Evolutionary conservation across 306 rosid species (phyloP), one percentile per base, ranked within the genome.

Genomic region (Prunus dulcis): DNA sequence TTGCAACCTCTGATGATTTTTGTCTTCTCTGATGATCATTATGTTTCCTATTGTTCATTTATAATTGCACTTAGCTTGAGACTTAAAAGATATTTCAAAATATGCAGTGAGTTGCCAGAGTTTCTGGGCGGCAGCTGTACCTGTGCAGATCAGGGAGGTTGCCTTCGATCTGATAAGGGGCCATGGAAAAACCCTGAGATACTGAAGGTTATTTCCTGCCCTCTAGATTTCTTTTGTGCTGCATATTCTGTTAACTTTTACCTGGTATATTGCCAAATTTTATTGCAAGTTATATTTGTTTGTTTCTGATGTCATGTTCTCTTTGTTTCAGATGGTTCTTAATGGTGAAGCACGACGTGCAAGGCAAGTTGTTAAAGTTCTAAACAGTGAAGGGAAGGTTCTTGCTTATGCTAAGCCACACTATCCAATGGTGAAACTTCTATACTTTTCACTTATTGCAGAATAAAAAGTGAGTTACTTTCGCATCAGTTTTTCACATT

Each of bases 111-210:
- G 88, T 83, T 95, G 89, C 99, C 99, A 15, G 97, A 90, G 2
- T 95, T 95, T 86, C 91, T 95, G 27, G 99, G 99, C 38, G 99
- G 99, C 65, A 86, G 63, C 84, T 95, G 99, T 81, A 92, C 88
- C 25, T 95, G 99, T 82, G 89, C 89, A 69, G 96, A 90, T 84
- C 85, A 82, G 80, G 97, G 93, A 49, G 99, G 97, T 69, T 95
- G 99, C 78, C 97, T 92, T 83, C 92, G 85, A 77, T 95, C 99
- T 58, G 99, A 92, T 78, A 95, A 92, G 84, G 99, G 99, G 25
- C 99, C 99, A 19, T 95, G 99, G 99, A 90, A 87, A 85, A 92
- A 88, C 75, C 99, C 92, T 67, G 93, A 92, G 69, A 95, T 95
- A 72, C 80, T 87, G 84, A 95, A 90, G 99, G 99, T 91, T 78